These are phyloP conservation scores for Cytospora chrysosperma DNA, from an alignment of 2,329 filamentous ascomycete species.

Conservation along the genomic window DNA sequence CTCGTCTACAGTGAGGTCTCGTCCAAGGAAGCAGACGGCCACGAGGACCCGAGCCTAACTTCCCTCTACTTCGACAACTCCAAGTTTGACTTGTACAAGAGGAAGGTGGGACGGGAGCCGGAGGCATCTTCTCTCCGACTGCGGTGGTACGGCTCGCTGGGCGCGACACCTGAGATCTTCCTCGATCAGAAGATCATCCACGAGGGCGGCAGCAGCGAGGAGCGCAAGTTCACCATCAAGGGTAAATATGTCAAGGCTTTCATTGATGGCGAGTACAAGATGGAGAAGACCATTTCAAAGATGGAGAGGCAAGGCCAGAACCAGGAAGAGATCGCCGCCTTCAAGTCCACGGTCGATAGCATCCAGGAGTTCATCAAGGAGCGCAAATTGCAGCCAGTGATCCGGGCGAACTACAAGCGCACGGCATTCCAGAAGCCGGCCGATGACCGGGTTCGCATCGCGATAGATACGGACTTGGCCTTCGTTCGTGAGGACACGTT, in stretches of 20 bases:
- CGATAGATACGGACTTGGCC: conserved; percentile 87
- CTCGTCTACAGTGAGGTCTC: conserved; percentile 90
- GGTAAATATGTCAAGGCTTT: conserved; percentile 91
- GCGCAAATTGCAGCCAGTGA: conserved; percentile 75
- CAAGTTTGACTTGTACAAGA: conserved; percentile 80
- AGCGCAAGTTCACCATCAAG: conserved; percentile 82
- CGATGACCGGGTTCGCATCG: conserved; percentile 86
- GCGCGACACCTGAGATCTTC: conserved; percentile 73
- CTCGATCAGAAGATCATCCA: conserved; percentile 88
- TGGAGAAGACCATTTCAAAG: conserved; percentile 88
- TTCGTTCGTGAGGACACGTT: conserved; percentile 79
- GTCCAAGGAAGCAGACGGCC: conserved; percentile 76
- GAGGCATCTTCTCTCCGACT: conserved; percentile 82
- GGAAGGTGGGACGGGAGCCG: conserved; percentile 74
- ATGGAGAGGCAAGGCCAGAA: conserved; percentile 75
- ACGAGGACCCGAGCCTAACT: conserved; percentile 85
- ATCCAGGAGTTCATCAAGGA: conserved; percentile 80
- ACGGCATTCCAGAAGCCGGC: conserved; percentile 96
- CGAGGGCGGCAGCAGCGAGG: conserved; percentile 72
- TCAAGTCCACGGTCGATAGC: conserved; percentile 69
- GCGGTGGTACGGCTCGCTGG: conserved; percentile 87
- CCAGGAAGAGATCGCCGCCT: conserved; percentile 62
- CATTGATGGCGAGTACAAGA: conserved; percentile 80
- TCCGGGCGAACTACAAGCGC: conserved; percentile 90
- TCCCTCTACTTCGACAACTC: conserved; percentile 94